Evolutionary conservation across 176 grass and related monocot genomes (phyloP).

Genomic region (Raddia distichophylla): DNA sequence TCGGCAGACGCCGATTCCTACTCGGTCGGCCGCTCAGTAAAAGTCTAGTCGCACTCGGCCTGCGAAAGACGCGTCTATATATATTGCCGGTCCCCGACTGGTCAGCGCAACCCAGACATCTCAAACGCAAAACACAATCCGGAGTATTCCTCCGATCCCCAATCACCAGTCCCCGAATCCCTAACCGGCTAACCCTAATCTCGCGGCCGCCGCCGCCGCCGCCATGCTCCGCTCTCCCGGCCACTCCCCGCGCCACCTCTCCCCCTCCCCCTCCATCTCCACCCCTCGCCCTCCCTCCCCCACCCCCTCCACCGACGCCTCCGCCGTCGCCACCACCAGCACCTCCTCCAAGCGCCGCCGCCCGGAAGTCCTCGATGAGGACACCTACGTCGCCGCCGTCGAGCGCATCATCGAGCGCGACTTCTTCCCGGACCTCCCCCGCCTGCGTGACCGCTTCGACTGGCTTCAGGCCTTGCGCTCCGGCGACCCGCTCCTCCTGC

Average conservation of each 20-base stretch:
- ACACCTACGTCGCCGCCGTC: constrained; percentile 76
- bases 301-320: constrained; percentile 35
- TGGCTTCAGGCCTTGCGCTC: constrained; percentile 90
- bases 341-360: constrained; percentile 61
- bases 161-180: constrained; percentile 28
- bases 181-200: constrained; percentile 62
- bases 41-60: too few relatives aligned
- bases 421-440: constrained; percentile 91
- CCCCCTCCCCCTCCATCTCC: constrained; percentile 44
- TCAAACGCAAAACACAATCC: not conserved
- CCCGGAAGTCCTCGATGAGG: constrained; percentile 77
- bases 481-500: constrained; percentile 81
- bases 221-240: constrained; percentile 86
- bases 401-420: constrained; percentile 94
- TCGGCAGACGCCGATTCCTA: too few relatives aligned
- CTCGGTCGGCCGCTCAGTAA: too few relatives aligned
- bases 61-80: too few relatives aligned
- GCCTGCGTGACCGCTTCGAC: constrained; percentile 84
- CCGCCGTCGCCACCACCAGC: constrained; percentile 21
- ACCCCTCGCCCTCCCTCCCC: constrained; percentile 32
- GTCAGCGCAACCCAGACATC: too few relatives aligned
- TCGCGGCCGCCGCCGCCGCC: constrained; percentile 6
- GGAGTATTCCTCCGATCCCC: not conserved
- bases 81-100: too few relatives aligned
- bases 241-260: constrained; percentile 75